Percentiles rank a stretch among this genome's conserved stretches.
These are phyloP conservation scores for Globisporangium cylindrosporum DNA, from an alignment of 352 stramenopile genomes.

Conservation along the genomic window DNA sequence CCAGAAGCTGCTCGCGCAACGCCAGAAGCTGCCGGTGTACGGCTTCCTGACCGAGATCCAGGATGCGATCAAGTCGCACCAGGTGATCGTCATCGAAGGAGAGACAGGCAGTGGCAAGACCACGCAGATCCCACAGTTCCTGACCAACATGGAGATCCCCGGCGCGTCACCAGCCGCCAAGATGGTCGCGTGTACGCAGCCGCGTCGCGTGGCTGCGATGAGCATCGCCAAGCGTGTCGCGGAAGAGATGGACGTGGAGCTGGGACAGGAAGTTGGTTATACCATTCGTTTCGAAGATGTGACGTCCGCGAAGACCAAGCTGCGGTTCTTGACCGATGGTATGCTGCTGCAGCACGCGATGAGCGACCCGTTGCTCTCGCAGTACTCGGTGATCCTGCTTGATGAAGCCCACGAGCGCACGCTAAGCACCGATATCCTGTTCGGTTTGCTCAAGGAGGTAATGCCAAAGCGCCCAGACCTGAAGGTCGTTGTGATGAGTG, in stretches of 20 bases:
- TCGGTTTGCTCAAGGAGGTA: conserved; percentile 97
- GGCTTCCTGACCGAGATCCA: conserved; percentile 97
- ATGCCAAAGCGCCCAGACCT: conserved; percentile 92
- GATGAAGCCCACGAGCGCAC: conserved; percentile 98
- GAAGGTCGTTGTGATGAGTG: conserved; percentile 98
- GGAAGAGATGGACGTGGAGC: conserved; percentile 98
- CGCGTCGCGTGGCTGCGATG: conserved; percentile 96
- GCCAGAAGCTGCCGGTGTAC: conserved; percentile 98
- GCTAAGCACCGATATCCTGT: conserved; percentile 97
- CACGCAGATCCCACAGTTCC: conserved; percentile 95
- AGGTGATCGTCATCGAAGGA: conserved; percentile 97
- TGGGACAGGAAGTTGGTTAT: conserved; percentile 98
- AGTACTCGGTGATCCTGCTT: conserved; percentile 97
- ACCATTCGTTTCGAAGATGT: conserved; percentile 99
- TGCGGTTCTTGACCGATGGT: conserved; percentile 84
- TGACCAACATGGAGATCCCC: conserved; percentile 75
- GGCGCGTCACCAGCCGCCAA: conserved; percentile 56
- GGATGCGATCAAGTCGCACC: conserved; percentile 91
- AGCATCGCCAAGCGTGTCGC: conserved; percentile 97
- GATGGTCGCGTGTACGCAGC: conserved; percentile 97
- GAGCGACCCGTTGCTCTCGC: conserved; percentile 93
- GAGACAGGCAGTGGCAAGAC: conserved; percentile 98
- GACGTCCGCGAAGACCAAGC: conserved; percentile 78
- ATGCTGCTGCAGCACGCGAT: conserved; percentile 98
- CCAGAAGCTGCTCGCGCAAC: conserved; percentile 87